Conservation (phyloP, 2,329 filamentous ascomycete genomes). For the Cladosporium sp. region DNA sequence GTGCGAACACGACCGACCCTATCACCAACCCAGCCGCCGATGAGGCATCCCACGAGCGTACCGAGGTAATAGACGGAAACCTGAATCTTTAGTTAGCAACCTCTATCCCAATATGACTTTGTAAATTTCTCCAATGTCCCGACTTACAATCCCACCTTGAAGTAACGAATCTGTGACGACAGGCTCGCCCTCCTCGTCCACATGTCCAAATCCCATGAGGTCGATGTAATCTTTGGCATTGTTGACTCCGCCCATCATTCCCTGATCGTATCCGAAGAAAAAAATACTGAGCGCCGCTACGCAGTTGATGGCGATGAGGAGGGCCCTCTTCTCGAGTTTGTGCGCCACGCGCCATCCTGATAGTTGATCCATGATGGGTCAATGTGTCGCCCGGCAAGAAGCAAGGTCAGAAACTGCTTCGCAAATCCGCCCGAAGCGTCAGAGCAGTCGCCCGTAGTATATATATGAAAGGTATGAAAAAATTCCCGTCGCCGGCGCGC, state of each 20-base stretch:
- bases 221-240: constrained; percentile 60
- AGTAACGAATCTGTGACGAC: constrained; percentile 57
- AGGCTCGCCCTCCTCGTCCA: constrained; percentile 39
- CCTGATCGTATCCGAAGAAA: constrained; percentile 57
- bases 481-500: background rate
- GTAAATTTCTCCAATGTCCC: background rate
- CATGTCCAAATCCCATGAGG: constrained; percentile 62
- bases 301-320: constrained; percentile 60
- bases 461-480: background rate
- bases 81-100: constrained; percentile 1
- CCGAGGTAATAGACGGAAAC: constrained; percentile 56
- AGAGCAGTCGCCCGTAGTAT: too few species aligned
- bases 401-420: background rate
- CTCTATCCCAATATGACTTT: too few species aligned
- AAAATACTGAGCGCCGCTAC: constrained; percentile 63
- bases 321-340: constrained; percentile 50
- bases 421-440: too few species aligned
- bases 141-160: constrained; percentile 55
- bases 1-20: constrained; percentile 59
- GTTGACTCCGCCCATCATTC: constrained; percentile 61
- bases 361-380: constrained; percentile 16
- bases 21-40: constrained; percentile 63
- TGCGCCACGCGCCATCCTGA: constrained; percentile 16
- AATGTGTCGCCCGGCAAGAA: too few species aligned
- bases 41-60: constrained; percentile 59